Evolutionary conservation across 331 rosid genomes (phyloP).

Genomic region (Dryas integrifolia): DNA sequence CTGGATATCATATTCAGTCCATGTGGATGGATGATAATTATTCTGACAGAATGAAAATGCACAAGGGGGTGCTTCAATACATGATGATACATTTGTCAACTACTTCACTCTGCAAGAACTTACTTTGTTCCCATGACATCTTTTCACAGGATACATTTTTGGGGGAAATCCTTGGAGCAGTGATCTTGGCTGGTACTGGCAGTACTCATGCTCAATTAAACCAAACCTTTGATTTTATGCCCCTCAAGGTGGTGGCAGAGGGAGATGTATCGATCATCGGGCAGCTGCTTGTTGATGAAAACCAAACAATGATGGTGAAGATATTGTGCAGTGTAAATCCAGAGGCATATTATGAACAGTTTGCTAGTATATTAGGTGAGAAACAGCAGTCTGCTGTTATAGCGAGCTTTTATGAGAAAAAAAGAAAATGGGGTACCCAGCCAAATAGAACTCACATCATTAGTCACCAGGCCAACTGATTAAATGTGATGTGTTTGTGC

Average conservation of each 20-base stretch:
- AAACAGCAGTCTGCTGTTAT: constrained; percentile 52
- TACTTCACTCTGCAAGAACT: background rate
- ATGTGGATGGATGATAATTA: too few relatives aligned
- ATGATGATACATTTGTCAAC: background rate
- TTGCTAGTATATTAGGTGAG: constrained; percentile 48
- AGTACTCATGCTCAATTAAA: constrained; percentile 20
- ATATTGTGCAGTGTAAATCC: constrained; percentile 45
- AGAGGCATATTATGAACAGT: constrained; percentile 36
- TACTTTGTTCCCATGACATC: constrained; percentile 2
- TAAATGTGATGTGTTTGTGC: too few relatives aligned
- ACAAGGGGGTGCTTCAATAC: background rate
- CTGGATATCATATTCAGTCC: too few relatives aligned
- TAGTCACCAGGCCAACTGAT: background rate
- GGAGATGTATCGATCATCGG: constrained; percentile 57
- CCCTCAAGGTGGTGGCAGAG: constrained; percentile 45
- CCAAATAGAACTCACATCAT: background rate
- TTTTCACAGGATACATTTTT: constrained; percentile 56
- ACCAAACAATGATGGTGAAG: constrained; percentile 49
- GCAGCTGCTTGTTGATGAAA: constrained; percentile 39
- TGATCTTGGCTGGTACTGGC: constrained; percentile 33
- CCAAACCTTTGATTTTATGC: constrained; percentile 39
- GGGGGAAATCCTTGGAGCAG: constrained; percentile 68
- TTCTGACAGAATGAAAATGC: background rate
- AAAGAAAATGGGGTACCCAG: constrained; percentile 46
- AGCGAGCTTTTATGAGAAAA: constrained; percentile 62